A percentile compares a stretch with the other conserved stretches of the same genome.
These are phyloP conservation scores for Moesziomyces aphidis DNA, from an alignment of 1,284 basidiomycete species.

Conservation along the genomic window DNA sequence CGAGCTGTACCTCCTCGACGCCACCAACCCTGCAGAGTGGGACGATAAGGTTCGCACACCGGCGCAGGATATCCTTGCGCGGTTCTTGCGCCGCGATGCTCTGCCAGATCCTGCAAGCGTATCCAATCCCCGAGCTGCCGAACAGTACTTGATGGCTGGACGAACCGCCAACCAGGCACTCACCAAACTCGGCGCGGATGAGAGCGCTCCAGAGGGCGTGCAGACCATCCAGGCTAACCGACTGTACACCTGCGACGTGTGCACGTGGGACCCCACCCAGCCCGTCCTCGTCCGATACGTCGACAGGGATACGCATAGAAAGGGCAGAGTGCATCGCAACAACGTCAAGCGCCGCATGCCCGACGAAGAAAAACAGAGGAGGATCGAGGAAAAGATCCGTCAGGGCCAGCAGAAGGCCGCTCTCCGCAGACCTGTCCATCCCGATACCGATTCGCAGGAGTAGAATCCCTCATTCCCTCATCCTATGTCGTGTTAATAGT, in stretches of 20 bases:
- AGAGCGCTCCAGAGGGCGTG: slow-evolving; percentile 20
- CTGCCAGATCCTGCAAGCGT: slow-evolving; percentile 76
- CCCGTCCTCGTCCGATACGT: slow-evolving; percentile 83
- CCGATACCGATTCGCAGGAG: not conserved
- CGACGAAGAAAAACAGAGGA: slow-evolving; percentile 5
- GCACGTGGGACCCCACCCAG: slow-evolving; percentile 74
- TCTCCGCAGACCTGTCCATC: not conserved
- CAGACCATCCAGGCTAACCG: slow-evolving; percentile 39
- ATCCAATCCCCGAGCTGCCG: slow-evolving; percentile 73
- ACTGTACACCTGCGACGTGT: slow-evolving; percentile 74
- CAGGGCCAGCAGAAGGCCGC: not conserved
- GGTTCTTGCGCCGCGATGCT: slow-evolving; percentile 72
- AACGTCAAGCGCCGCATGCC: slow-evolving; percentile 22
- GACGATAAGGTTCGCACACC: slow-evolving; percentile 63
- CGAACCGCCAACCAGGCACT: slow-evolving; percentile 67
- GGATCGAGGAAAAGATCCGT: slow-evolving; percentile 13
- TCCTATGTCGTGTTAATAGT: not conserved
- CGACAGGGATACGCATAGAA: slow-evolving; percentile 73
- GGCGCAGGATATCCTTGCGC: slow-evolving; percentile 47
- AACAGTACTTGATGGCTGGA: slow-evolving; percentile 68
- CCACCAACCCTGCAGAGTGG: slow-evolving; percentile 75
- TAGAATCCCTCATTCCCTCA: not conserved
- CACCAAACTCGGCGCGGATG: slow-evolving; percentile 69
- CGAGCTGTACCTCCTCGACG: slow-evolving; percentile 76
- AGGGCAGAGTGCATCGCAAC: slow-evolving; percentile 24